These are phyloP conservation scores for Geotrichum armillariae DNA, from an alignment of 1,139 yeast genomes.

Conservation along the genomic window DNA sequence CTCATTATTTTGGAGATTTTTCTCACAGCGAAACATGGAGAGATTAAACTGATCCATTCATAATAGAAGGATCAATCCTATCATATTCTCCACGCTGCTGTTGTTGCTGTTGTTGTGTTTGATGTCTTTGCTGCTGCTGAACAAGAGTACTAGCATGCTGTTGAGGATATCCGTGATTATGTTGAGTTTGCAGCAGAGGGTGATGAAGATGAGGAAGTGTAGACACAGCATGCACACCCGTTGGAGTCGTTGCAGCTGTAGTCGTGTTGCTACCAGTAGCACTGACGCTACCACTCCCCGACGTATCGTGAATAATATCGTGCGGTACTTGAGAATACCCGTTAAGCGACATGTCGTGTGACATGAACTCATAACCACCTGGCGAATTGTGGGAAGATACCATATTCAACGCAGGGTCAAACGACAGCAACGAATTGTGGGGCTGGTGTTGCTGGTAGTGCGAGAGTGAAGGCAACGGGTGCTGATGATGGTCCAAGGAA, in stretches of 20 bases:
- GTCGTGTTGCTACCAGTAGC: background rate
- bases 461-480: conserved; percentile 3
- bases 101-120: conserved; percentile 1
- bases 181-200: conserved; percentile 2
- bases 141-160: background rate
- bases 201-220: background rate
- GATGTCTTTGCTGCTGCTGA: conserved; percentile 5
- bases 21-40: background rate
- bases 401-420: conserved; percentile 9
- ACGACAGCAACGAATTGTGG: conserved; percentile 5
- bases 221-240: background rate
- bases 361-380: conserved; percentile 13
- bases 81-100: conserved; percentile 5
- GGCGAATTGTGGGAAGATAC: background rate
- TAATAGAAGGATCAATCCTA: conserved; percentile 22
- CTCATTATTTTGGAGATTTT: background rate
- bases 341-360: conserved; percentile 1
- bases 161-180: background rate
- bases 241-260: background rate
- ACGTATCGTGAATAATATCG: conserved; percentile 7
- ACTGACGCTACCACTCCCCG: background rate
- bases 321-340: conserved; percentile 7
- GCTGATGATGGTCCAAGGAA: conserved; percentile 8
- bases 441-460: background rate
- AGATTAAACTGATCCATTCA: conserved; percentile 16